Evolutionary conservation across 176 grass and related monocot genomes (phyloP), one percentile per base, ranked within the genome.

Genomic region (Aegilops bicornis): DNA sequence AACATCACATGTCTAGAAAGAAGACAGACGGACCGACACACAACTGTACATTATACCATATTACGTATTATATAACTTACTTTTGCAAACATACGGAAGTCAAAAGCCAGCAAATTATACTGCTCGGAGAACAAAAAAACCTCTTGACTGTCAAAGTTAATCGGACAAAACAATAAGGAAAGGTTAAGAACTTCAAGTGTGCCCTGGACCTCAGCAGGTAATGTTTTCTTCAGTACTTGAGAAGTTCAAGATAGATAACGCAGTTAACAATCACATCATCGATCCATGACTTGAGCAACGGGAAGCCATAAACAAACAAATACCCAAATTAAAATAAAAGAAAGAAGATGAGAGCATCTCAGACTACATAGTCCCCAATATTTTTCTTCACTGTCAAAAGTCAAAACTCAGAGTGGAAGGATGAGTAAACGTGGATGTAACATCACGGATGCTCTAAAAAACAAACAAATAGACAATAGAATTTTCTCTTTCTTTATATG

Each of bases 231-330:
- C 88, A 89, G 23, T 39, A 80, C 60, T 78, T 59, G 33, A 47
- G n/a, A 40, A 42, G 40, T 61, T 81, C 35, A 20, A 85, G 88
- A 85, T 85, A 85, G 88, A 89, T 86, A 89, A 89, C 88, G 88
- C 88, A 89, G 88, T 61, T 16, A 82, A 20, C 1, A 68, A n/a
- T 35, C 3, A 59, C 89, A 68, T 83, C 80, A 90, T 50, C 4
- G 85, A 79, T 60, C 67, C 73, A 37, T 25, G 13, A 43, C 3
- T 27, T 50, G 4, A 65, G 24, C 3, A 58, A 10, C 25, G 14
- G 0, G 45, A 56, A 85, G 9, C 40, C 10, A 42, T 10, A 42
- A 42, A 42, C 40, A 42, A 42, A 42, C 9, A 42, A 42, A 42
- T 0, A 42, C 10, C 0, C 40, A 42, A 42, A 42, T 42, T 42